Evolutionary conservation across 2,329 filamentous ascomycete genomes (phyloP).

Genomic region (Pochonia chlamydosporia): DNA sequence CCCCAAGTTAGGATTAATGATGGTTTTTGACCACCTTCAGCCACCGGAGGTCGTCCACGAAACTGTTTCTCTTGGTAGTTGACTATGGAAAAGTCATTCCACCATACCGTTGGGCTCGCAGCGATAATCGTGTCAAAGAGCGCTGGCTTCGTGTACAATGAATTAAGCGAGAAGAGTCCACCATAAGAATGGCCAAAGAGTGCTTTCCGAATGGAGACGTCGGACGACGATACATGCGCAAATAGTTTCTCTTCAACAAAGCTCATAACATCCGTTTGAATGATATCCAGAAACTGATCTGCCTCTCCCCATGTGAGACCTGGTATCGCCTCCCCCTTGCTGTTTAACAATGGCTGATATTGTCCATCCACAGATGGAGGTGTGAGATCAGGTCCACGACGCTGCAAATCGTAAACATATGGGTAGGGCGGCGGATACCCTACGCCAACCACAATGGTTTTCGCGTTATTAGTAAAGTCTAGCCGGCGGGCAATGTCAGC

Average conservation of each 20-base stretch:
- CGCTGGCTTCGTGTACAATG: slow-evolving; percentile 32
- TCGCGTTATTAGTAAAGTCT: slow-evolving; percentile 18
- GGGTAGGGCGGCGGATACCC: slow-evolving; percentile 24
- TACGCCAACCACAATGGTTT: slow-evolving; percentile 25
- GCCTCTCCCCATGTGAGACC: slow-evolving; percentile 33
- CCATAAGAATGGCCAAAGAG: slow-evolving; percentile 45
- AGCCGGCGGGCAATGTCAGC: slow-evolving; percentile 22
- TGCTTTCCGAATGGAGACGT: slow-evolving; percentile 30
- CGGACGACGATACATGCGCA: slow-evolving; percentile 17
- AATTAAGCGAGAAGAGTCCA: slow-evolving; percentile 40
- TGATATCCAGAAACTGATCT: slow-evolving; percentile 36
- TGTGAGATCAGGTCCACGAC: slow-evolving; percentile 24
- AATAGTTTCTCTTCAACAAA: slow-evolving; percentile 22
- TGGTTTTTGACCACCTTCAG: slow-evolving; percentile 13
- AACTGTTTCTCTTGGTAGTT: slow-evolving; percentile 23
- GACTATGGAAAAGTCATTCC: slow-evolving; percentile 36
- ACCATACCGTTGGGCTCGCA: slow-evolving; percentile 41
- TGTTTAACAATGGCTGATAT: slow-evolving; percentile 19
- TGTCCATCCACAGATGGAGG: slow-evolving; percentile 16
- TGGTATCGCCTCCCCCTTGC: slow-evolving; percentile 17
- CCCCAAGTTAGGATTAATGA: slow-evolving; percentile 29
- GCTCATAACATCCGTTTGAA: slow-evolving; percentile 32
- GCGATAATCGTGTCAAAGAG: slow-evolving; percentile 39
- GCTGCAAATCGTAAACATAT: slow-evolving; percentile 21
- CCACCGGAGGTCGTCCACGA: background rate